phyloP scores from a whole-genome alignment of 441 rosid species.

The Corymbia citriodora region DNA sequence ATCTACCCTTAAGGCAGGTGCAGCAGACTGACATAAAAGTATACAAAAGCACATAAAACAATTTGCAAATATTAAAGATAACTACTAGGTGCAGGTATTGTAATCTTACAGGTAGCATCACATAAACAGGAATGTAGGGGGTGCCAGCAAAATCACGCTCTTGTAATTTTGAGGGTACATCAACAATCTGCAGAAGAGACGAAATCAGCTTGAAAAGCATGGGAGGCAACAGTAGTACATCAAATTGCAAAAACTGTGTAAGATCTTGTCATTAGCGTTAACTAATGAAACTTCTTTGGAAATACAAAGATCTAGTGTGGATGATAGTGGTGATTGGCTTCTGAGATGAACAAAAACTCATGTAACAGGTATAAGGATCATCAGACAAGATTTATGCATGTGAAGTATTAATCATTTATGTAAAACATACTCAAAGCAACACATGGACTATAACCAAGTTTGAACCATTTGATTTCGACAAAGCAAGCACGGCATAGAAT shows the following conservation, averaged over 20 bases:
- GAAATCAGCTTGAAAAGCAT: background rate
- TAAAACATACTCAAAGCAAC: background rate
- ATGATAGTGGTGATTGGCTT: background rate
- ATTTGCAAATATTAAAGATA: background rate
- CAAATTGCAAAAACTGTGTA: constrained; percentile 4
- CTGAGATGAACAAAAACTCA: background rate
- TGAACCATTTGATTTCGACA: background rate
- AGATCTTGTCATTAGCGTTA: background rate
- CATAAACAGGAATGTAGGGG: constrained; percentile 81
- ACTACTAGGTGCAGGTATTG: background rate
- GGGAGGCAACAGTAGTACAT: background rate
- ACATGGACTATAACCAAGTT: background rate
- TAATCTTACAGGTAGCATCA: constrained; percentile 87
- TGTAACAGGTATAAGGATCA: background rate
- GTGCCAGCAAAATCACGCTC: constrained; percentile 85
- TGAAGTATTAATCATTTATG: background rate
- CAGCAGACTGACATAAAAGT: background rate
- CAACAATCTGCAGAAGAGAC: constrained; percentile 43
- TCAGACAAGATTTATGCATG: background rate
- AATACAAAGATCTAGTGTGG: background rate
- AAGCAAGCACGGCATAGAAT: background rate
- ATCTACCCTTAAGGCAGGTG: background rate
- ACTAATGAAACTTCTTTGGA: background rate
- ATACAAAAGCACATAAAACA: background rate
- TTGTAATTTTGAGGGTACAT: constrained; percentile 41